Evolutionary conservation across 192 early-diverging fungal genomes (phyloP), one percentile per base, ranked within the genome.

Genomic region (Backusella westeae): DNA sequence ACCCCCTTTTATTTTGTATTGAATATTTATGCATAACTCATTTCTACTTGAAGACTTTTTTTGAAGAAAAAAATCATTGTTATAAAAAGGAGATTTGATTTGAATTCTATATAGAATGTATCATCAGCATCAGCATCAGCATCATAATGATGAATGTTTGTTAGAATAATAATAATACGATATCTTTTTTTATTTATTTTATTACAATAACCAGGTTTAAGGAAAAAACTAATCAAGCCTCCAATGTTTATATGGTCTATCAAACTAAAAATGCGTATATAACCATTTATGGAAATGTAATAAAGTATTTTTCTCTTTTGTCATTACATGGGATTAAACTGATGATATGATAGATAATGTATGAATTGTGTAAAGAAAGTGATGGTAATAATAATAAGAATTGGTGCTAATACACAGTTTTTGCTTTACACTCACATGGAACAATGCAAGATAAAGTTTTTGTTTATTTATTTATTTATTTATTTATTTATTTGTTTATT

Each of bases 211-310:
- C 14, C 32, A 67, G 35, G 29, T 17, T 35, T 67, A 67, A 36
- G 35, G 67, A 67, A 67, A 19, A 67, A 35, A 67, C 19, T 4
- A 67, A 19, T 35, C 34, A 67, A 35, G 26, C 34, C 34, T 29
- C 23, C 15, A 35, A 67, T 38, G 35, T 67, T 8, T 36, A 19
- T 38, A 10, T 14, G 29, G 10, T 29, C 34, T 29, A 35, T 36
- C 32, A 35, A 17, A n/a, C 67, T 35, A 35, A 67, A 32, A 34
- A 32, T 67, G 34, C 17, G 14, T n/a, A 67, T 35, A 23, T 65
- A 34, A 67, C 34, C 67, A 35, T 67, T 67, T 67, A 35, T 67
- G 29, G 21, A 65, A 65, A 65, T 65, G 32, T 15, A 65, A 65
- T 35, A 67, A 32, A 35, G 5, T 67, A 6, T 67, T 67, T 38